Percentiles rank a stretch among this genome's conserved stretches.
phyloP scores from a whole-genome alignment of 129 eudicot genomes.

The Helichrysum umbraculigerum region DNA sequence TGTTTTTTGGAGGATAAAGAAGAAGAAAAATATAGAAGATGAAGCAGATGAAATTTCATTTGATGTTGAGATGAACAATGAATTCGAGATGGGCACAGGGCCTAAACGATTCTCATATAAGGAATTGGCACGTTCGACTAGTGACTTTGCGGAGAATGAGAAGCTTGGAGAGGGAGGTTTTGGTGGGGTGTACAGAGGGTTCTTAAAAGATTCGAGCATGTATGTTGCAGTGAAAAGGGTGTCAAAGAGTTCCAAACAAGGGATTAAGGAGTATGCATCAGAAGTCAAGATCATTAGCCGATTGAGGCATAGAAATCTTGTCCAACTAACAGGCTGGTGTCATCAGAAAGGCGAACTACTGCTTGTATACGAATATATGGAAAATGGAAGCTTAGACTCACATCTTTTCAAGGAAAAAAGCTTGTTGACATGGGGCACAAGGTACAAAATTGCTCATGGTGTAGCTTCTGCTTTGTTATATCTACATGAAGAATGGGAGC shows the following conservation, averaged over 20 bases:
- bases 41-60: not conserved
- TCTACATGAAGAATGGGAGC: constrained; percentile 6
- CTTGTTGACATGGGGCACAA: constrained; percentile 1
- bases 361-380: not conserved
- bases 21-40: not conserved
- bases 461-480: not conserved
- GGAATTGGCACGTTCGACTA: not conserved
- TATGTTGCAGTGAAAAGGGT: not conserved
- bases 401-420: constrained; percentile 5
- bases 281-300: constrained; percentile 12
- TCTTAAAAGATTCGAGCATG: not conserved
- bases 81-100: not conserved
- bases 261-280: constrained; percentile 3
- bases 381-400: constrained; percentile 14
- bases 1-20: not conserved
- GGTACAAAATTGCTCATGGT: constrained; percentile 7
- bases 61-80: constrained; percentile 1
- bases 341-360: not conserved
- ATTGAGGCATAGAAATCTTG: constrained; percentile 1
- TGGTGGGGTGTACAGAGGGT: constrained; percentile 5
- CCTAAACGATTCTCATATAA: not conserved
- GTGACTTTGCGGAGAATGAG: not conserved
- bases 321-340: constrained; percentile 3
- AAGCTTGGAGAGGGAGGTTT: constrained; percentile 16
- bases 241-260: constrained; percentile 9